Evolutionary conservation across 208 protist genomes (phyloP), one percentile per base, ranked within the genome.

Genomic region (Leishmania turanica): DNA sequence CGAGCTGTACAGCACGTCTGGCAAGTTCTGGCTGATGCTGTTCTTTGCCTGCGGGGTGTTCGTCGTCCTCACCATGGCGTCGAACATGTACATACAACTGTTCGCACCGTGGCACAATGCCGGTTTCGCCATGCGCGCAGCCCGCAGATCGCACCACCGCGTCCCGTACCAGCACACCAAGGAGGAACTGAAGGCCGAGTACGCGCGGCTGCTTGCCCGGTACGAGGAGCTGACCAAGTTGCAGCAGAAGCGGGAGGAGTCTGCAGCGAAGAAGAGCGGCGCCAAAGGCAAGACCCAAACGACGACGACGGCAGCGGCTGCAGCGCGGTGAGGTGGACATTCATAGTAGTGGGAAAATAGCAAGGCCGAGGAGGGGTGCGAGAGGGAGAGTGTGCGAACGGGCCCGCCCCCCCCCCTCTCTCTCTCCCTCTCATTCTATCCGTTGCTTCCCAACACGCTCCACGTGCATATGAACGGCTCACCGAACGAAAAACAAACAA

Each of bases 61-160:
- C 72, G 64, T 92, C 34, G 69, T 94, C 31, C 89, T 90, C 78
- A 89, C 88, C 8, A 66, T 96, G 62, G 81, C 85, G n/a, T 85
- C 85, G n/a, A 87, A 89, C 65, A 78, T 91, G 72, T 94, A 93
- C 78, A 89, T 93, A 31, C 84, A 90, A 51, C 64, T 94, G 27
- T 94, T 93, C 60, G 71, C 64, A 54, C 90, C 92, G 82, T 94
- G 90, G 89, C 72, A 78, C 37, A 94, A 93, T 78, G 92, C 89
- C 1, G 84, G 80, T 15, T 69, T 90, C 8, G 92, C 90, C 11
- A 90, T 92, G 86, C 80, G 83, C 8, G 84, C 92, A 1, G 85
- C 88, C 37, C 77, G 80, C 17, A 21, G 54, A 13, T 96, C 92
- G 24, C 79, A 81, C 40, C 91, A 88, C 77, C 87, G 85, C 2